Evolutionary conservation across 352 stramenopile genomes (phyloP).

Genomic region (Pythium graminicola): DNA sequence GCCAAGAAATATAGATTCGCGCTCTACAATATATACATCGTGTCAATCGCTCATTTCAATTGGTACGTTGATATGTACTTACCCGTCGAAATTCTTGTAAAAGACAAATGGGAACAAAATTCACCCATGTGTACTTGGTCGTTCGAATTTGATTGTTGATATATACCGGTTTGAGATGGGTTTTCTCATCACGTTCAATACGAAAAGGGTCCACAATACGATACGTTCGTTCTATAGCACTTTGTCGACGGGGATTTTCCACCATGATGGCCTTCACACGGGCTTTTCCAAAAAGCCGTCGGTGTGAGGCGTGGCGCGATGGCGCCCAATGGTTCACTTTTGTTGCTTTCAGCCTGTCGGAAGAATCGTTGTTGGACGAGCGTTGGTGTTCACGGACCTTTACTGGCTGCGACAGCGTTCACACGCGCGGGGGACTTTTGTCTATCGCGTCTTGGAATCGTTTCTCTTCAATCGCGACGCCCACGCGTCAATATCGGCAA

Average conservation of each 20-base stretch:
- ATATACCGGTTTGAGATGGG: conserved; percentile 47
- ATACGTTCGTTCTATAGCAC: conserved; percentile 28
- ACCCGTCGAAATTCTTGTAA: conserved; percentile 83
- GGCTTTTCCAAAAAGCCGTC: not conserved
- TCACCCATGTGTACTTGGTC: conserved; percentile 87
- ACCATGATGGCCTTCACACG: not conserved
- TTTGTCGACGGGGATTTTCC: conserved; percentile 15
- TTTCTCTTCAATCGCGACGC: no score
- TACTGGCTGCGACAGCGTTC: no score
- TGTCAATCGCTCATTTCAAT: conserved; percentile 21
- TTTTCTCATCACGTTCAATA: conserved; percentile 44
- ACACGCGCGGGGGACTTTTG: no score
- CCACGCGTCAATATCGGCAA: no score
- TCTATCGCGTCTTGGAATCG: no score
- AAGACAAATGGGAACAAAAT: conserved; percentile 63
- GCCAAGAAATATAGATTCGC: conserved; percentile 95
- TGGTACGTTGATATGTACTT: conserved; percentile 29
- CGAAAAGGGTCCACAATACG: conserved; percentile 62
- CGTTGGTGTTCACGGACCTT: no score
- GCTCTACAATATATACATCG: conserved; percentile 56
- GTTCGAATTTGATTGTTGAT: conserved; percentile 82
- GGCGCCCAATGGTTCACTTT: conserved; percentile 13
- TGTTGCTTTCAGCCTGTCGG: not conserved
- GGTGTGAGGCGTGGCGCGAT: conserved; percentile 11
- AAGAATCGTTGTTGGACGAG: not conserved